These are phyloP conservation scores for Triticum monococcum DNA, from an alignment of 176 grass and related monocot genomes.

Conservation along the genomic window DNA sequence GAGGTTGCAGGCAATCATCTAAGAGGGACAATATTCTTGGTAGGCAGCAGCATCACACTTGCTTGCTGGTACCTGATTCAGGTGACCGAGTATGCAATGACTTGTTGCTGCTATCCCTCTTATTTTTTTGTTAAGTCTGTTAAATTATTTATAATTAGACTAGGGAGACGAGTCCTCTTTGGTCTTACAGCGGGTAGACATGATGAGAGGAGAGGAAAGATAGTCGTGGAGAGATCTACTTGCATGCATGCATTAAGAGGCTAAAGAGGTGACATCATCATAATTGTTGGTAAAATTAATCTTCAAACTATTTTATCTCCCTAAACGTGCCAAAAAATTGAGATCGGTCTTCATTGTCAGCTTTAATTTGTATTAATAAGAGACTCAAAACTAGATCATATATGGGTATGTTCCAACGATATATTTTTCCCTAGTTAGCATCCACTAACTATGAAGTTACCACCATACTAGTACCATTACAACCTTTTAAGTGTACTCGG, in stretches of 20 bases:
- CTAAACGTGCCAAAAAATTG: no score
- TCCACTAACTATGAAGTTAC: not conserved
- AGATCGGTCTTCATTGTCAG: no score
- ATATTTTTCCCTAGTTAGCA: not conserved
- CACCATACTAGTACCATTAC: not conserved
- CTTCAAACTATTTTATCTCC: not conserved
- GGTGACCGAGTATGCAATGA: not conserved
- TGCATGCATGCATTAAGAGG: not conserved
- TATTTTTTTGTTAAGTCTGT: not conserved
- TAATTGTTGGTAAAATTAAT: not conserved
- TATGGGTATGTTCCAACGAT: no score
- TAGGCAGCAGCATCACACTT: constrained; percentile 39
- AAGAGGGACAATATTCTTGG: constrained; percentile 34
- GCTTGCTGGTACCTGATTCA: constrained; percentile 63
- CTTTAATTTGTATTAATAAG: no score
- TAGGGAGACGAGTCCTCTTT: not conserved
- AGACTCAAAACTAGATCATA: no score
- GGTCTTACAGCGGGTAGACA: not conserved
- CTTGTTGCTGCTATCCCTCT: not conserved
- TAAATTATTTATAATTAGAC: not conserved
- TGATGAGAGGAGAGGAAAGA: not conserved
- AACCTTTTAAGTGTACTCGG: not conserved
- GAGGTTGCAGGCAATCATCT: constrained; percentile 21
- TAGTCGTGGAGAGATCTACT: not conserved
- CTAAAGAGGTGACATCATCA: not conserved